These are phyloP conservation scores for Angomonas ambiguus DNA, from an alignment of 208 protist species.

Conservation along the genomic window DNA sequence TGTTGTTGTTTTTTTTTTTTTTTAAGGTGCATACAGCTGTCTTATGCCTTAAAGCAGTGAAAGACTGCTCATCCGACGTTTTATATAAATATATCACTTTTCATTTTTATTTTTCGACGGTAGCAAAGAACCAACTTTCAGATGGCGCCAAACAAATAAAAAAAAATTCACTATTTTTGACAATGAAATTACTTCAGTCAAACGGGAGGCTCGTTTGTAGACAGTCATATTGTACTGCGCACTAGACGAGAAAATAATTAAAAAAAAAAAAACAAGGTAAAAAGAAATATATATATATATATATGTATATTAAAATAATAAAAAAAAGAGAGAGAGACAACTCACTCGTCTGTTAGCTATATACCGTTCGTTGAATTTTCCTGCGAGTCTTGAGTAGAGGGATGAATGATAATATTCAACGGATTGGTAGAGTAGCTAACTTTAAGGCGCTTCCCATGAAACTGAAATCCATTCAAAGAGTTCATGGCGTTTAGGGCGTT, in stretches of 20 bases:
- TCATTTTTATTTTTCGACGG: neutral
- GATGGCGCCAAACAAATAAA: no score
- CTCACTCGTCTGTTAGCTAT: neutral
- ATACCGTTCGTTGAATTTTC: neutral
- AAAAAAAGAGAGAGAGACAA: slow-evolving; percentile 7
- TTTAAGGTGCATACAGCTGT: no score
- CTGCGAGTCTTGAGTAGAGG: slow-evolving; percentile 10
- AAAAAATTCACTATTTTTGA: slow-evolving; percentile 3
- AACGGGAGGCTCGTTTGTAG: neutral
- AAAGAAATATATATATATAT: slow-evolving; percentile 10
- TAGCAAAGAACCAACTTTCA: neutral
- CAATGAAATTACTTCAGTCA: no score
- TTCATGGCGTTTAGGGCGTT: slow-evolving; percentile 53
- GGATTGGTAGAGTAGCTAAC: slow-evolving; percentile 77
- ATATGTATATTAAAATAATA: slow-evolving; percentile 19
- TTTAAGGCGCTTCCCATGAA: slow-evolving; percentile 69
- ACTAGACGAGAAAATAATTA: slow-evolving; percentile 2
- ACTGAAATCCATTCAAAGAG: slow-evolving; percentile 65
- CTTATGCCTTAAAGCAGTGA: no score
- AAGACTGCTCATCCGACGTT: no score
- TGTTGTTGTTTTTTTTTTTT: neutral
- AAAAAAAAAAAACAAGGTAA: neutral
- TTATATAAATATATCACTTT: no score
- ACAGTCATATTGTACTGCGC: slow-evolving; percentile 3
- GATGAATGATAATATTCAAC: slow-evolving; percentile 55